Percentiles rank a stretch among this genome's conserved stretches.
Conservation (phyloP, 2,329 filamentous ascomycete species). For the Penicillium sp. region DNA sequence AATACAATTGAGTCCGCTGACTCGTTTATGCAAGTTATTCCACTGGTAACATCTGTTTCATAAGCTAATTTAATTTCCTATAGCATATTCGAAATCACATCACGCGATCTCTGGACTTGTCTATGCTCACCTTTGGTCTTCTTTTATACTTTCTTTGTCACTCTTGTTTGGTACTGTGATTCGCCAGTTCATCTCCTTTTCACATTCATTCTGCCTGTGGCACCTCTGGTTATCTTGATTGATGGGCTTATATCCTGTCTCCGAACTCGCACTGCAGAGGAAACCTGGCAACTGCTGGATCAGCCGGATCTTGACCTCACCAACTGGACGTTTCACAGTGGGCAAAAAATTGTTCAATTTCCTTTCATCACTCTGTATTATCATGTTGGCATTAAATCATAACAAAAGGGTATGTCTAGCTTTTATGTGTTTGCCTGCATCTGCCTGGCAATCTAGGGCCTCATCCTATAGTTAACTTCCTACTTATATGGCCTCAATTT, state of each 20-base stretch:
- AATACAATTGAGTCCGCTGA: constrained; percentile 42
- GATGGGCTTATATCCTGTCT: constrained; percentile 68
- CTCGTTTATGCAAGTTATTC: constrained; percentile 22
- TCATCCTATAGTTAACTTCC: background rate
- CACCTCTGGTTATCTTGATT: constrained; percentile 66
- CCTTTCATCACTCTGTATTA: constrained; percentile 21
- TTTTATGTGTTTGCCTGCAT: background rate
- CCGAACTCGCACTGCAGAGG: constrained; percentile 64
- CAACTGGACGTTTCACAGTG: constrained; percentile 22
- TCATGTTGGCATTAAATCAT: constrained; percentile 15
- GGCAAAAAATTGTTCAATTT: constrained; percentile 18
- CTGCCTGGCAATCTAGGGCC: background rate
- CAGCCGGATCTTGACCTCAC: constrained; percentile 8
- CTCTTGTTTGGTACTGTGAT: constrained; percentile 38
- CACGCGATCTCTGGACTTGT: constrained; percentile 14
- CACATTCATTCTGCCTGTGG: constrained; percentile 63
- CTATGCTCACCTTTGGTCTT: constrained; percentile 30
- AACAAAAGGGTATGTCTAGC: too few relatives aligned
- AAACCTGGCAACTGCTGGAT: constrained; percentile 61
- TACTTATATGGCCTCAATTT: background rate
- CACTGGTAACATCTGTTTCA: background rate
- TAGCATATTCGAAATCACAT: constrained; percentile 18
- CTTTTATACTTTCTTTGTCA: constrained; percentile 30
- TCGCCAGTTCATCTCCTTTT: constrained; percentile 60
- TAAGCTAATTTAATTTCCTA: background rate